A percentile compares a stretch with the other conserved stretches of the same genome.
Evolutionary conservation across 2,329 filamentous ascomycete genomes (phyloP).

Genomic region (Tricladium varicosporioides): DNA sequence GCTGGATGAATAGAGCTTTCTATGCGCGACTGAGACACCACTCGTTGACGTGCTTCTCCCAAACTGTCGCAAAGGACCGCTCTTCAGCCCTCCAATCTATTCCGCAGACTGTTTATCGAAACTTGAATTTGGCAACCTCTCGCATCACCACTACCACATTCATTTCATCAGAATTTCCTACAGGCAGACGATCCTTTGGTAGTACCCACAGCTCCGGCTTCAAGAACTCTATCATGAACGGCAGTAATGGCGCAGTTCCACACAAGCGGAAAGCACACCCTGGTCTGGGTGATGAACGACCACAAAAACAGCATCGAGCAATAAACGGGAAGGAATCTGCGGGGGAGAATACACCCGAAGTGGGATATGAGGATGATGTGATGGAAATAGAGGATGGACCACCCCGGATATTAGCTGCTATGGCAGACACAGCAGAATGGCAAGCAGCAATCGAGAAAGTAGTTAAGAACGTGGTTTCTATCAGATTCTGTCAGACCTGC

Average conservation of each 20-base stretch:
- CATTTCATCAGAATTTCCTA: not conserved
- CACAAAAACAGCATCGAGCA: conserved; percentile 33
- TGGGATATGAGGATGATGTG: conserved; percentile 28
- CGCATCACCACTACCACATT: not conserved
- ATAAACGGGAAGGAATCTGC: conserved; percentile 36
- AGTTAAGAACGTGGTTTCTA: conserved; percentile 94
- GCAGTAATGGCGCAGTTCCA: conserved; percentile 27
- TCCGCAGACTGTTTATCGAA: not conserved
- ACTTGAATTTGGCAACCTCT: not conserved
- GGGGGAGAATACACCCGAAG: conserved; percentile 34
- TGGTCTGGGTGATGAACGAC: conserved; percentile 27
- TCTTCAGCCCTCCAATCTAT: conserved; percentile 13
- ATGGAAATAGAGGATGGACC: conserved; percentile 38
- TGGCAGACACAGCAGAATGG: conserved; percentile 74
- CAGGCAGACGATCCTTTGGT: not conserved
- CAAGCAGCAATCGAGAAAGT: conserved; percentile 93
- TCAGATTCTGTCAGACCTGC: conserved; percentile 96
- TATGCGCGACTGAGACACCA: conserved; percentile 30
- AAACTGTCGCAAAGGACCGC: conserved; percentile 20
- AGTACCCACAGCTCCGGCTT: conserved; percentile 5
- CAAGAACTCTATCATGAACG: conserved; percentile 27
- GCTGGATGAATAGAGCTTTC: conserved; percentile 34
- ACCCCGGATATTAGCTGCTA: conserved; percentile 37
- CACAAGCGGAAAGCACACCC: conserved; percentile 35
- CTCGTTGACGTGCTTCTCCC: conserved; percentile 33